phyloP scores from a whole-genome alignment of 139 green algal species.

The Desmodesmus armatus region DNA sequence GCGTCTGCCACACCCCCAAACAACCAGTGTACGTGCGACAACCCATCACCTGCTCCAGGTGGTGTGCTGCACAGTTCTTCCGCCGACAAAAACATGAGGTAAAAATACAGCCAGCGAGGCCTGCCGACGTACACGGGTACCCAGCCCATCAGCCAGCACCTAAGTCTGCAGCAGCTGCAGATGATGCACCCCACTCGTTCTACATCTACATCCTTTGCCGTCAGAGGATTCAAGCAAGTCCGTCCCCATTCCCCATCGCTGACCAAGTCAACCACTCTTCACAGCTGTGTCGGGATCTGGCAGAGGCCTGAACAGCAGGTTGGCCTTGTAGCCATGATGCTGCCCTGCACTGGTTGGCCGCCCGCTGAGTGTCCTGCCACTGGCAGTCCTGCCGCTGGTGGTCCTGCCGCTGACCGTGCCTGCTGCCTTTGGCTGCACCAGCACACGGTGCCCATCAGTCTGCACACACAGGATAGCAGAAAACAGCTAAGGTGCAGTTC shows the following conservation, averaged over 20 bases:
- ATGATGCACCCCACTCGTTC: not conserved
- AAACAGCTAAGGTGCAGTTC: no score
- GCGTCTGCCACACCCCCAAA: no score
- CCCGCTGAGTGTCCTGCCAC: conserved; percentile 38
- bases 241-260: not conserved
- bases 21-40: no score
- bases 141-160: no score
- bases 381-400: conserved; percentile 33
- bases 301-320: conserved; percentile 44
- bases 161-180: not conserved
- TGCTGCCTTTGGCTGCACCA: conserved; percentile 5
- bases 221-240: no score
- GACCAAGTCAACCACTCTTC: not conserved
- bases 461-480: no score
- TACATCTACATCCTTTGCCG: no score
- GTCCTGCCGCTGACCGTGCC: not conserved
- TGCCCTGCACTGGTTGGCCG: conserved; percentile 43
- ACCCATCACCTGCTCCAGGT: no score
- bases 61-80: no score
- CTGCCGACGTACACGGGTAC: no score
- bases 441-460: not conserved
- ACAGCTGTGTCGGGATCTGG: conserved; percentile 15
- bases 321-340: conserved; percentile 48
- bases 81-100: no score
- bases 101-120: no score